Conservation (phyloP, 108 stramenopile species). For the Skeletonema potamos region DNA sequence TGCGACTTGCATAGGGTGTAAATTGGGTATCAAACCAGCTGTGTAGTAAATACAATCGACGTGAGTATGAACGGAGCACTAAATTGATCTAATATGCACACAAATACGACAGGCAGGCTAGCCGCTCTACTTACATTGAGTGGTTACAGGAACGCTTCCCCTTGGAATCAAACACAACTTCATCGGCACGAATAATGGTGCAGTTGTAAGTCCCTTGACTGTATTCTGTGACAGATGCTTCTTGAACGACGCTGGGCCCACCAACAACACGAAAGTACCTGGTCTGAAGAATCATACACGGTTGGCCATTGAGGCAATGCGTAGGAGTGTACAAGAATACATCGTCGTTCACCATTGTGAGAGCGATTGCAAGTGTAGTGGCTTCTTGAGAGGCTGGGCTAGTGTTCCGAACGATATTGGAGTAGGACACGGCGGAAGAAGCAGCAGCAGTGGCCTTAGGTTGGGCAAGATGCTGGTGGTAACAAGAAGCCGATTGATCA, state of each 20-base stretch:
- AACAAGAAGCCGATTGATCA: neutral
- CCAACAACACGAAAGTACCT: slow-evolving; percentile 28
- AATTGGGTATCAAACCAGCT: slow-evolving; percentile 31
- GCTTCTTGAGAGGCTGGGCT: neutral
- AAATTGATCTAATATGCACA: neutral
- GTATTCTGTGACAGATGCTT: slow-evolving; percentile 18
- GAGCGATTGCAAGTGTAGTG: neutral
- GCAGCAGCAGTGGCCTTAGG: neutral
- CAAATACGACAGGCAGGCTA: neutral
- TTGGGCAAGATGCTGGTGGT: neutral
- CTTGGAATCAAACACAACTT: slow-evolving; percentile 40
- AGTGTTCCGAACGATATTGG: neutral
- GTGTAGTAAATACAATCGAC: neutral
- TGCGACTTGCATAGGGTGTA: slow-evolving; percentile 22
- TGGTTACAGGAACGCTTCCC: slow-evolving; percentile 36
- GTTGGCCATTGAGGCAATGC: slow-evolving; percentile 38
- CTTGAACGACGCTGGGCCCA: slow-evolving; percentile 4
- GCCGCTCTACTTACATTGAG: slow-evolving; percentile 20
- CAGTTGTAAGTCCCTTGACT: neutral
- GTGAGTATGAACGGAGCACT: neutral
- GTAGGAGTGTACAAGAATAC: neutral
- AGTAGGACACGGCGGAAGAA: neutral
- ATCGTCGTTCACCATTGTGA: neutral
- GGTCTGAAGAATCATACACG: slow-evolving; percentile 36
- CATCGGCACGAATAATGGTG: slow-evolving; percentile 6